phyloP scores from a whole-genome alignment of 345 rosid genomes.

The Acer campestre region DNA sequence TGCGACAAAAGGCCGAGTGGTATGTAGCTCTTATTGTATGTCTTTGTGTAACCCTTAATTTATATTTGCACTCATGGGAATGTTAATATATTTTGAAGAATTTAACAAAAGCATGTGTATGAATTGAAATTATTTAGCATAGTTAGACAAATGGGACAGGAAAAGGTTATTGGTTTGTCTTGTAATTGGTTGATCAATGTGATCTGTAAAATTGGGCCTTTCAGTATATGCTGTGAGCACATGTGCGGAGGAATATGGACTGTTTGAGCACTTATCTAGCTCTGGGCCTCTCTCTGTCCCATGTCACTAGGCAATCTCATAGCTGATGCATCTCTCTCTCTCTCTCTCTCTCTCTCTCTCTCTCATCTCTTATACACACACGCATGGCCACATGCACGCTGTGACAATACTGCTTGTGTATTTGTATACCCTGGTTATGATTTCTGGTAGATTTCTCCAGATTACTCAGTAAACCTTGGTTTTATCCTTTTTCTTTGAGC shows the following conservation, averaged over 20 bases:
- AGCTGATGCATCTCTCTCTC: no score
- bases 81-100: background rate
- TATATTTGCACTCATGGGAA: conserved; percentile 4
- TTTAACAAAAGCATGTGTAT: background rate
- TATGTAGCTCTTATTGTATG: conserved; percentile 29
- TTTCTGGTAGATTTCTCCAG: conserved; percentile 12
- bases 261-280: background rate
- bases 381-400: no score
- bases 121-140: background rate
- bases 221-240: background rate
- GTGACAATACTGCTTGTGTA: no score
- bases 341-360: no score
- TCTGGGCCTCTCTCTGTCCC: background rate
- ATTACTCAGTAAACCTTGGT: background rate
- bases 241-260: background rate
- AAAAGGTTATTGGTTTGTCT: background rate
- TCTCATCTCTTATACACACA: no score
- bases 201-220: background rate
- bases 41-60: background rate
- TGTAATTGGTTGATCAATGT: background rate
- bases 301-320: background rate
- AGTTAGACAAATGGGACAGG: background rate
- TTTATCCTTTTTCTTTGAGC: background rate
- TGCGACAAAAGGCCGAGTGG: conserved; percentile 90
- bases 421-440: background rate